Evolutionary conservation across 75 land plant species (phyloP).

Genomic region (Sequoia sempervirens): DNA sequence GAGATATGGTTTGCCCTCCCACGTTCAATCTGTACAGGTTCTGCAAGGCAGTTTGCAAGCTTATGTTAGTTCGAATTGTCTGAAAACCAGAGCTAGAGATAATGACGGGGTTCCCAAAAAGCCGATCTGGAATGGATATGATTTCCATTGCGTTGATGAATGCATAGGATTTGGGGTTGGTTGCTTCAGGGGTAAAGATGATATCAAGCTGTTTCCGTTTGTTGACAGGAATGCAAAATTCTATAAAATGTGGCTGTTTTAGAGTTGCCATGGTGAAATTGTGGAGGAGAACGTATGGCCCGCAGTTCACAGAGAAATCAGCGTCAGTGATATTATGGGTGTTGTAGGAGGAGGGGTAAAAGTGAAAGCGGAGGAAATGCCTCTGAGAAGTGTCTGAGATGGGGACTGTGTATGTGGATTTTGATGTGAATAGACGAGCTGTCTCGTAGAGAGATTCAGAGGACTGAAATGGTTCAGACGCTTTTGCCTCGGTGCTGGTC

Average conservation of each 20-base stretch:
- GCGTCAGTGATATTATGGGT: background rate
- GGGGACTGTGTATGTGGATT: background rate
- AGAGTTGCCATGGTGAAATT: background rate
- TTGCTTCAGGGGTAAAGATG: too few relatives aligned
- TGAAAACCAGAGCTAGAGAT: background rate
- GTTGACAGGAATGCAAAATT: too few relatives aligned
- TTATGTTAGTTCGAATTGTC: background rate
- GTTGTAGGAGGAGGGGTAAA: background rate
- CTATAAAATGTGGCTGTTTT: background rate
- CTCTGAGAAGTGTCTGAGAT: background rate
- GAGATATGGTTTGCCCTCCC: slow-evolving; percentile 54
- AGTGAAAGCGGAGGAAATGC: background rate
- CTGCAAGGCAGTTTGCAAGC: slow-evolving; percentile 37
- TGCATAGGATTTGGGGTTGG: slow-evolving; percentile 27
- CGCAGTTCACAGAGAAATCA: too few relatives aligned
- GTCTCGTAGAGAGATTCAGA: background rate
- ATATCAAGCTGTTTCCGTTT: too few relatives aligned
- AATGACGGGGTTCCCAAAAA: background rate
- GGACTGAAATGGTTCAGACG: background rate
- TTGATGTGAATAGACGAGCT: background rate
- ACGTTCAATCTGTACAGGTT: slow-evolving; percentile 70
- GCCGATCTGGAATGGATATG: slow-evolving; percentile 48
- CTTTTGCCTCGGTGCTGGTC: background rate
- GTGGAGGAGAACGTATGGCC: background rate
- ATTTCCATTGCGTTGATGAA: slow-evolving; percentile 78